Evolutionary conservation across 2,329 filamentous ascomycete genomes (phyloP).

Genomic region (Karstenula rhodostoma): DNA sequence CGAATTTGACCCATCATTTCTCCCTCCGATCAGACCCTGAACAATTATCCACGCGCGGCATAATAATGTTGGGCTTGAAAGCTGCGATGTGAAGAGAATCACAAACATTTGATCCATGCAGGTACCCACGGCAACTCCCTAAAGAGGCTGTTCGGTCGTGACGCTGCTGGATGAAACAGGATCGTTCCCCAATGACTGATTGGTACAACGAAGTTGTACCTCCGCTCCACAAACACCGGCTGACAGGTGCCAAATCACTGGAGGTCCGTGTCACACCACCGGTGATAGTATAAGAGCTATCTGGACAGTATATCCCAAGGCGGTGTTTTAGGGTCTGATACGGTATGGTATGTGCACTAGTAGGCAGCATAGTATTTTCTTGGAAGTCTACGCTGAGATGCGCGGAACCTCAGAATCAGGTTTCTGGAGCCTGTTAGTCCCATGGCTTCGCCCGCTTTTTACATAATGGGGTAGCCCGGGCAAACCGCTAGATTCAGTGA

Average conservation of each 20-base stretch:
- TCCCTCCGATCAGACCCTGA: neutral
- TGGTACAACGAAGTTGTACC: neutral
- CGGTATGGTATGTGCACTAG: neutral
- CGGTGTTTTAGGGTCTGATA: neutral
- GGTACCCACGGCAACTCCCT: neutral
- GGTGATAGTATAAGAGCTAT: neutral
- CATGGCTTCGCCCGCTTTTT: neutral
- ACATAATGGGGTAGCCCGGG: neutral
- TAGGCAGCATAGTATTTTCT: neutral
- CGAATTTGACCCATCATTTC: neutral
- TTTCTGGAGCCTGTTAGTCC: no score
- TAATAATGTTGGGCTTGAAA: neutral
- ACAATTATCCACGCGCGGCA: neutral
- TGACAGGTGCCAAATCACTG: neutral
- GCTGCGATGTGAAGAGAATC: neutral
- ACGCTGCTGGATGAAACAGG: neutral
- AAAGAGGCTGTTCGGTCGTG: neutral
- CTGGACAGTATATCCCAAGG: neutral
- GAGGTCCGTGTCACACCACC: neutral
- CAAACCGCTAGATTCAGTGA: neutral
- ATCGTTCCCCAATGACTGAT: neutral
- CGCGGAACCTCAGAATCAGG: neutral
- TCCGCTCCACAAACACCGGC: neutral
- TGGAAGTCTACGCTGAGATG: neutral
- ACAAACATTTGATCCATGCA: neutral